phyloP scores from a whole-genome alignment of 2,329 filamentous ascomycete species.

The Seiridium cupressi region DNA sequence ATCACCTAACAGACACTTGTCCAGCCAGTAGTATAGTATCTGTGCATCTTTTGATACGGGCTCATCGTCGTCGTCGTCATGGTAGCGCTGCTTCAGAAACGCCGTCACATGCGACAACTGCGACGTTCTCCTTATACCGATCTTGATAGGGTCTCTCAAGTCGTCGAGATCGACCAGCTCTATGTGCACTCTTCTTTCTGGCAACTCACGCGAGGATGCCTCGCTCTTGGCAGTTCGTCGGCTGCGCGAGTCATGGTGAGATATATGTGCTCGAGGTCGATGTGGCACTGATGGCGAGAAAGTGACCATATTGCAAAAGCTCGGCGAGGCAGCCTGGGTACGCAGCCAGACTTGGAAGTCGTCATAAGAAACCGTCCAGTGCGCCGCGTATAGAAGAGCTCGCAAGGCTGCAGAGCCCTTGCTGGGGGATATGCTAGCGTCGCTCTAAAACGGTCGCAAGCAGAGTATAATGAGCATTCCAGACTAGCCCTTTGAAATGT shows the following conservation, averaged over 20 bases:
- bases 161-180: slow-evolving; percentile 21
- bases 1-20: slow-evolving; percentile 9
- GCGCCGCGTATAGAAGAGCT: neutral
- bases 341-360: neutral
- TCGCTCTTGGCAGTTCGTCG: neutral
- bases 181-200: slow-evolving; percentile 12
- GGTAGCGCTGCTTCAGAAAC: slow-evolving; percentile 9
- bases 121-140: slow-evolving; percentile 14
- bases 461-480: too few species aligned
- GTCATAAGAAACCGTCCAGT: neutral
- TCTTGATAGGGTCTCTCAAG: slow-evolving; percentile 12
- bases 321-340: neutral
- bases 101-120: slow-evolving; percentile 11
- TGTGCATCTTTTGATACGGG: slow-evolving; percentile 13
- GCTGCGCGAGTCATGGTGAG: neutral
- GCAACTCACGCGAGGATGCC: neutral
- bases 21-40: slow-evolving; percentile 15
- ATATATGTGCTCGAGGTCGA: neutral
- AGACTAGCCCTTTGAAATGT: too few species aligned
- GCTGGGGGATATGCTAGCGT: neutral
- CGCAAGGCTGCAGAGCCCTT: neutral
- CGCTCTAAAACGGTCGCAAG: too few species aligned
- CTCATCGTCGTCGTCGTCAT: neutral
- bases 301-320: neutral
- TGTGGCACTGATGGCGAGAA: neutral